Conservation (phyloP, 1,284 basidiomycete species). For the Apiotrichum laibachii region DNA sequence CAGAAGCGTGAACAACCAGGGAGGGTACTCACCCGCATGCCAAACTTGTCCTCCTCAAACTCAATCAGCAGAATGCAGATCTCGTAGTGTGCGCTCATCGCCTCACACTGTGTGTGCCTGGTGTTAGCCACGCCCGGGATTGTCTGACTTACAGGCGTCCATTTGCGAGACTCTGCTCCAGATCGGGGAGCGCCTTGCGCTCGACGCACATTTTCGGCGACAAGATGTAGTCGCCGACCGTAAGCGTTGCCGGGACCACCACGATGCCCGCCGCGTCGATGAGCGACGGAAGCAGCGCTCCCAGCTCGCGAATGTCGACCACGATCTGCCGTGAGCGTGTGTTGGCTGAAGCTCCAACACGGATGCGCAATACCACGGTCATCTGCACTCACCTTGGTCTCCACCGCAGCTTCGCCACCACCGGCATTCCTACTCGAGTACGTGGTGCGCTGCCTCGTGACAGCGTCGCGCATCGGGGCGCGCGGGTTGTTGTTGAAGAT, state of each 20-base stretch:
- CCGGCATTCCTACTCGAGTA: conserved; percentile 84
- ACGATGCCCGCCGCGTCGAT: conserved; percentile 78
- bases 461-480: conserved; percentile 54
- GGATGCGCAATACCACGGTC: no score
- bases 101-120: conserved; percentile 94
- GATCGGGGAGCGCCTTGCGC: conserved; percentile 87
- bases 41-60: conserved; percentile 97
- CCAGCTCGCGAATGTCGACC: conserved; percentile 95
- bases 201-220: conserved; percentile 95
- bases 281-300: conserved; percentile 85
- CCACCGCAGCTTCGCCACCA: conserved; percentile 64
- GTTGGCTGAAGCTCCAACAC: no score
- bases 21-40: conserved; percentile 64
- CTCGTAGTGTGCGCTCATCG: conserved; percentile 95
- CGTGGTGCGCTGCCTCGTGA: conserved; percentile 72
- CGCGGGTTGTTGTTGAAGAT: conserved; percentile 75
- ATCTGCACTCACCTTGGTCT: conserved; percentile 60
- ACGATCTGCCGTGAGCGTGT: conserved; percentile 63
- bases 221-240: conserved; percentile 93
- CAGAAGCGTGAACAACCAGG: conserved; percentile 49
- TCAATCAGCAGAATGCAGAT: conserved; percentile 93
- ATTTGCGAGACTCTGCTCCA: conserved; percentile 87
- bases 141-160: conserved; percentile 76
- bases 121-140: neutral
- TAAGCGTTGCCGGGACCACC: conserved; percentile 84